A percentile compares a stretch with the other conserved stretches of the same genome.
Conservation (phyloP, 2,329 filamentous ascomycete genomes). For the Colletotrichum filicis region DNA sequence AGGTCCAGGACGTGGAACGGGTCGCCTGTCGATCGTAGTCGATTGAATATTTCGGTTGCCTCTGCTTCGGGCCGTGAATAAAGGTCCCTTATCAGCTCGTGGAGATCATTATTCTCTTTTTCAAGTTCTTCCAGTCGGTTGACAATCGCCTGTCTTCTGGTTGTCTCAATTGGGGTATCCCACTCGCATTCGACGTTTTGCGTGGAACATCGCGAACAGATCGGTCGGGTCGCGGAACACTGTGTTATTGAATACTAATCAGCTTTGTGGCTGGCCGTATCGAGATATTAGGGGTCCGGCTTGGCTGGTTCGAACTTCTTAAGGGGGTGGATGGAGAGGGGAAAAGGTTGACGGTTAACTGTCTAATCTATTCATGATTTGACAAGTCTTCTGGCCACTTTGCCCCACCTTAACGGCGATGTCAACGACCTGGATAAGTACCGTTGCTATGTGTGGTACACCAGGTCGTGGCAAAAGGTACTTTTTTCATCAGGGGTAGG, state of each 20-base stretch:
- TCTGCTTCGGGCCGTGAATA: slow-evolving; percentile 1
- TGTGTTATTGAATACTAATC: not conserved
- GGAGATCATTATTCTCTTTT: slow-evolving; percentile 20
- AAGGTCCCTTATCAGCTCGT: slow-evolving; percentile 1
- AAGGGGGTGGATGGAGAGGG: not conserved
- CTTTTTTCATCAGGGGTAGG: not conserved
- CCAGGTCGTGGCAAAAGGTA: not conserved
- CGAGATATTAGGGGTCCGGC: not conserved
- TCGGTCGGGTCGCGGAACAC: slow-evolving; percentile 29
- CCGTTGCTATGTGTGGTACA: not conserved
- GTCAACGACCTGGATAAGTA: not conserved
- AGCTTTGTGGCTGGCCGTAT: not conserved
- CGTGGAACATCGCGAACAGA: slow-evolving; percentile 19
- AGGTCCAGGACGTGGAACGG: slow-evolving; percentile 11
- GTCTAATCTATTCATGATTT: slow-evolving; percentile 9
- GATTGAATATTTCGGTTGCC: slow-evolving; percentile 14
- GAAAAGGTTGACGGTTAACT: not conserved
- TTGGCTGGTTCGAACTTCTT: too few species aligned
- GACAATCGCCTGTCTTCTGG: slow-evolving; percentile 12
- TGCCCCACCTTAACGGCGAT: slow-evolving; percentile 18
- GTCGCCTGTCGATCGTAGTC: slow-evolving; percentile 21
- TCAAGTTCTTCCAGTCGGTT: slow-evolving; percentile 15
- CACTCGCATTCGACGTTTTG: slow-evolving; percentile 20
- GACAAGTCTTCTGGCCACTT: not conserved
- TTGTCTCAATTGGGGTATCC: slow-evolving; percentile 22